Base-by-base conservation (phyloP, 2,329 filamentous ascomycete genomes). In the Ceratocystis cacaofunesta region DNA sequence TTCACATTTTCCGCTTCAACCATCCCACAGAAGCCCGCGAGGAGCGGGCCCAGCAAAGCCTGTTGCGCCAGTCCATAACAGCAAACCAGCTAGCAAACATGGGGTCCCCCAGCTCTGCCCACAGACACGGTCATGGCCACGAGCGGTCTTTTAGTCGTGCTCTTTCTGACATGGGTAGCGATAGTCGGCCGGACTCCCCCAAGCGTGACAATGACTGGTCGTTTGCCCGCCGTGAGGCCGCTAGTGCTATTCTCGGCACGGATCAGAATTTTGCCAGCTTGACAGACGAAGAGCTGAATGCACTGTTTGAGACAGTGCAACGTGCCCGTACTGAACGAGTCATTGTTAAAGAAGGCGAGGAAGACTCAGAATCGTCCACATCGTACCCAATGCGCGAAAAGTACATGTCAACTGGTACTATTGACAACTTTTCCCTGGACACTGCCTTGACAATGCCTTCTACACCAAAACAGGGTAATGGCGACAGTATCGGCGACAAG, bases 1-100 rank as follows among this genome's bases (percentile, higher is more conserved):
- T 99, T 71, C 94, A 99, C 74, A 99, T 99, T 68, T 97, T 99
- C 77, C 83, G 94, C 66, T 99, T 99, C 79, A 99, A 97, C 71
- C 92, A 99, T 73, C 94, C 94, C 0, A 88, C 96, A 79, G 94
- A 99, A 76, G 94, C 94, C 36, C 86, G 90, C 67, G 92, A 92
- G 2, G 94, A 99, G 76, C 81, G 94, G 65, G 92, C 90, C 12
- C 90, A 96, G 72, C 85, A 89, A 70, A 68, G 67, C 32, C 61
- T 68, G 58, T 89, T 74, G 8, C 72, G 89, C 68, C 85, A 90
- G 72, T 95, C 92, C 1, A 77, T 87, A 44, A 85, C 84, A 4
- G 82, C 82, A 41, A 85, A 76, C 69, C 83, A 86, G 70, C 73
- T 87, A 25, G 80, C 82, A 68, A 78, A 75, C 5, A 75, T 83